A percentile compares a stretch with the other conserved stretches of the same genome.
These are phyloP conservation scores for Hortaea werneckii DNA, from an alignment of 2,329 filamentous ascomycete species.

Conservation along the genomic window DNA sequence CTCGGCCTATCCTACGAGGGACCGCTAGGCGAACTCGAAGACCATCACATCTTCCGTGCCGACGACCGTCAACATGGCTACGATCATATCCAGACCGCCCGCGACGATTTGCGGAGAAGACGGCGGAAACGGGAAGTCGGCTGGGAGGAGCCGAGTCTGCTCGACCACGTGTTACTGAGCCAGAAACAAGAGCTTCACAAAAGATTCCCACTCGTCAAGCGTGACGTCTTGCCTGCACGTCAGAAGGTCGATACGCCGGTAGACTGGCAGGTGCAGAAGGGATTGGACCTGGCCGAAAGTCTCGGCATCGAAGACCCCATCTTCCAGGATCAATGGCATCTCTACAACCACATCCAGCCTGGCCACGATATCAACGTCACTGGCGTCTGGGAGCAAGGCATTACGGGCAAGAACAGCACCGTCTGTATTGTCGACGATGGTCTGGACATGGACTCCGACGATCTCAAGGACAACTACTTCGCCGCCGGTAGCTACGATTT, in stretches of 20 bases:
- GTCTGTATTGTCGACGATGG: conserved; percentile 96
- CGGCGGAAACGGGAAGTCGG: conserved; percentile 52
- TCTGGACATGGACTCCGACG: conserved; percentile 87
- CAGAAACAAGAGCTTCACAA: conserved; percentile 64
- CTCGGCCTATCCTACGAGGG: conserved; percentile 76
- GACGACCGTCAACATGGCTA: conserved; percentile 46
- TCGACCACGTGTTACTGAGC: conserved; percentile 67
- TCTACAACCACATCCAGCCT: conserved; percentile 68
- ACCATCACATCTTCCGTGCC: conserved; percentile 81
- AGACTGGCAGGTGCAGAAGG: conserved; percentile 42
- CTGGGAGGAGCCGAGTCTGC: conserved; percentile 39
- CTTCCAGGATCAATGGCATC: conserved; percentile 90
- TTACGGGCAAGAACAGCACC: conserved; percentile 80
- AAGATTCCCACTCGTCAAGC: conserved; percentile 48
- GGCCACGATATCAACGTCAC: conserved; percentile 97
- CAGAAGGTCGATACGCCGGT: conserved; percentile 3
- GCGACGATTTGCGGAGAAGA: conserved; percentile 45
- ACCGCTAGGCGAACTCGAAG: conserved; percentile 61
- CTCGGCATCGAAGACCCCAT: conserved; percentile 83
- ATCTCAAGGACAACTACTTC: conserved; percentile 89
- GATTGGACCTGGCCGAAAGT: conserved; percentile 50
- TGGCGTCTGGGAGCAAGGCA: conserved; percentile 77
- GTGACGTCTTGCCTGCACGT: conserved; percentile 28
- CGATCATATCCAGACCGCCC: conserved; percentile 36
- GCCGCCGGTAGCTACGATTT: conserved; percentile 90